Evolutionary conservation across 108 stramenopile genomes (phyloP).

Genomic region (Pseudonitzschia delicatissima): DNA sequence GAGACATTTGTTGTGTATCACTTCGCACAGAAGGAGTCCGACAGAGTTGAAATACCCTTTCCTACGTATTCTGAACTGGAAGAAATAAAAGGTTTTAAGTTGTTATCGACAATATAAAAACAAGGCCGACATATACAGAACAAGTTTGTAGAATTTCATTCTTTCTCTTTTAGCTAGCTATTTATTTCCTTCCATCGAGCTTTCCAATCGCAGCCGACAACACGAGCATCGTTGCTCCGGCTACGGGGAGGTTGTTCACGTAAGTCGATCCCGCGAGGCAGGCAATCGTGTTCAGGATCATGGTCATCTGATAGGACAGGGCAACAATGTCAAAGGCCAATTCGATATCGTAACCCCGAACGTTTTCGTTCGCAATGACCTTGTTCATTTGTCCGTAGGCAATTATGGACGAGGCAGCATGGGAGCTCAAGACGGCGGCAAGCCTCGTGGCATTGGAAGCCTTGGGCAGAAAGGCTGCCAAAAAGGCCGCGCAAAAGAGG

Average conservation of each 20-base stretch:
- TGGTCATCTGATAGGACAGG: conserved; percentile 11
- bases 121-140: too few species aligned
- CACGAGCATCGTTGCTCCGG: neutral
- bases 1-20: too few species aligned
- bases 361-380: neutral
- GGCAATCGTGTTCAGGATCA: conserved; percentile 14
- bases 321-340: conserved; percentile 28
- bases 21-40: too few species aligned
- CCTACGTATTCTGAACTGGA: too few species aligned
- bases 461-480: neutral
- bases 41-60: too few species aligned
- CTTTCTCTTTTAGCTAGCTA: too few species aligned
- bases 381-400: conserved; percentile 16
- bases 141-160: too few species aligned
- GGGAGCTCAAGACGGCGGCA: neutral
- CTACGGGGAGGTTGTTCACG: conserved; percentile 3
- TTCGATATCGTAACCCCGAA: conserved; percentile 13
- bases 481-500: conserved; percentile 4
- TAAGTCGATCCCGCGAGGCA: conserved; percentile 11
- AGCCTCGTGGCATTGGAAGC: neutral
- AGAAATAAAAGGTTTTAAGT: too few species aligned
- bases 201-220: too few species aligned
- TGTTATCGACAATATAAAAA: too few species aligned
- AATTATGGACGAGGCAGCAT: conserved; percentile 20
- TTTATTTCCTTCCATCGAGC: too few species aligned